Percentiles rank a stretch among this genome's conserved stretches.
phyloP scores from a whole-genome alignment of 768 basidiomycete genomes.

The Mycena epipterygia region DNA sequence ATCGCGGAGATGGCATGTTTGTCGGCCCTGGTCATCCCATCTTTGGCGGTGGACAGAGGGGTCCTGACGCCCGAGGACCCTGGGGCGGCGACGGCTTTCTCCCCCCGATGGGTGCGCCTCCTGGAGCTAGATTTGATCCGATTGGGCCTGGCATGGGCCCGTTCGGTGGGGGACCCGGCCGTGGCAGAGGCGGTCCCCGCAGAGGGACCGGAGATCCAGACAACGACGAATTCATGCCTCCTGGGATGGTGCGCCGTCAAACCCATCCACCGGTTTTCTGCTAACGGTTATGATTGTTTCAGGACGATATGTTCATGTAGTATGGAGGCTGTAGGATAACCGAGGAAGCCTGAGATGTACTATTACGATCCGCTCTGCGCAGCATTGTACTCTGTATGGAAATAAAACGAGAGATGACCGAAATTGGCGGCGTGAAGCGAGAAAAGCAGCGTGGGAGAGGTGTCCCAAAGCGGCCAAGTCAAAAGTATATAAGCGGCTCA shows the following conservation, averaged over 20 bases:
- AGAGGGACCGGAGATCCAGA: constrained; percentile 67
- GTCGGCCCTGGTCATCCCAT: constrained; percentile 91
- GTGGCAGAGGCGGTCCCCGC: constrained; percentile 46
- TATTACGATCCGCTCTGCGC: constrained; percentile 5
- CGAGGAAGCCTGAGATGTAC: constrained; percentile 7
- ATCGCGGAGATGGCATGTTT: constrained; percentile 88
- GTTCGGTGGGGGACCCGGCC: constrained; percentile 50
- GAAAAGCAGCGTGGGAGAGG: background rate
- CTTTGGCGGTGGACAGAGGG: constrained; percentile 63
- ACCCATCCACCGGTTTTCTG: background rate
- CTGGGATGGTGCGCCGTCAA: constrained; percentile 72
- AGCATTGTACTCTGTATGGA: constrained; percentile 7
- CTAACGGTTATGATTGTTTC: constrained; percentile 9
- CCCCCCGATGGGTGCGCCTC: constrained; percentile 89
- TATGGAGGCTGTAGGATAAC: constrained; percentile 27
- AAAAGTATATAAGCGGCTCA: too few relatives aligned
- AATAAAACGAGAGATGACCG: background rate
- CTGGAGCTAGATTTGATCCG: constrained; percentile 92
- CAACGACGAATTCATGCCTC: constrained; percentile 92
- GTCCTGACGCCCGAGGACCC: constrained; percentile 60
- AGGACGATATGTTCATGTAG: constrained; percentile 82
- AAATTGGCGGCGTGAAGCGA: too few relatives aligned
- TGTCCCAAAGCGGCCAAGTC: constrained; percentile 4
- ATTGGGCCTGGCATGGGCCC: constrained; percentile 66
- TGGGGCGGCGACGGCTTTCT: constrained; percentile 95